phyloP scores from a whole-genome alignment of 108 stramenopile genomes.

The Cylindrotheca closterium region DNA sequence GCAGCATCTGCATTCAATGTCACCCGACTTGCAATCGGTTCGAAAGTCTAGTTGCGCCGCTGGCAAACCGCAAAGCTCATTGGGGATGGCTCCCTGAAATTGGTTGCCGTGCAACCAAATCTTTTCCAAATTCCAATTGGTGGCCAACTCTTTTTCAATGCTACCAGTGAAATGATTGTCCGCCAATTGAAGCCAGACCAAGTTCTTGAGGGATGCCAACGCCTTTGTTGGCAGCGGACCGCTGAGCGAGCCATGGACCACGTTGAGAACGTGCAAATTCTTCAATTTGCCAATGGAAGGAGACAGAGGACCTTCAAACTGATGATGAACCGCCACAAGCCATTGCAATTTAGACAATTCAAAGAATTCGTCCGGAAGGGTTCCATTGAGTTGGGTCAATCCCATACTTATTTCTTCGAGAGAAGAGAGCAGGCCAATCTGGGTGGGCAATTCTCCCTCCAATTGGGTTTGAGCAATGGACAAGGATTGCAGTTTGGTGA shows the following conservation, averaged over 20 bases:
- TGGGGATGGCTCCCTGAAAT: constrained; percentile 5
- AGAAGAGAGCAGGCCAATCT: neutral
- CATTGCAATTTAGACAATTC: constrained; percentile 1
- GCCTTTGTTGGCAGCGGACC: constrained; percentile 15
- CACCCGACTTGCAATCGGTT: neutral
- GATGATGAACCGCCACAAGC: neutral
- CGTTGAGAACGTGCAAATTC: constrained; percentile 3
- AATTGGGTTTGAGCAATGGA: constrained; percentile 1
- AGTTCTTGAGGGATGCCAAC: constrained; percentile 2
- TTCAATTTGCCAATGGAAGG: neutral
- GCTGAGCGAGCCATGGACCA: neutral
- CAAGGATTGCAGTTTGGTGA: neutral
- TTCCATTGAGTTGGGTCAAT: constrained; percentile 1
- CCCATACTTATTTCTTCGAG: constrained; percentile 6
- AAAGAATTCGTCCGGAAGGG: constrained; percentile 4
- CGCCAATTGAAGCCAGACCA: constrained; percentile 11
- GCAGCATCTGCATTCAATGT: constrained; percentile 3
- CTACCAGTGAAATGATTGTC: neutral
- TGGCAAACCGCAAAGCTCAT: constrained; percentile 1
- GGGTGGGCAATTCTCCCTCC: constrained; percentile 1
- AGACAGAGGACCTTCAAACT: constrained; percentile 1
- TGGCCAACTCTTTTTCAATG: constrained; percentile 13
- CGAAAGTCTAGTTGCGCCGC: neutral
- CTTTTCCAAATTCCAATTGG: neutral
- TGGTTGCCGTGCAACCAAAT: constrained; percentile 9